Conservation (phyloP, 164 flowering plant species). For the Macadamia integrifolia region DNA sequence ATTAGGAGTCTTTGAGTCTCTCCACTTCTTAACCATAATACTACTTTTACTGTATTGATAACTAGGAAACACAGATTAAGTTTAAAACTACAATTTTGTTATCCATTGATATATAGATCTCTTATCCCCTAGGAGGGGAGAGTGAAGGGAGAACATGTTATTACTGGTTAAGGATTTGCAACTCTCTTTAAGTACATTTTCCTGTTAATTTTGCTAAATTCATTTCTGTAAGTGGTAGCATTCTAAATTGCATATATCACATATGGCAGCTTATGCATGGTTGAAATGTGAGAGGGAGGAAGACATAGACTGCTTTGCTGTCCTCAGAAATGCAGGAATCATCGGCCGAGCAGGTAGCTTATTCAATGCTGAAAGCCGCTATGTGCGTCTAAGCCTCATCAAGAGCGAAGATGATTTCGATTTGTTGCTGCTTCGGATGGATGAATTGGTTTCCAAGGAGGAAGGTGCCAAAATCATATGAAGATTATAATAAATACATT, state of each 20-base stretch:
- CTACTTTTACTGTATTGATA: too few relatives aligned
- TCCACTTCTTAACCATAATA: too few relatives aligned
- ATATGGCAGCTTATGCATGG: constrained; percentile 68
- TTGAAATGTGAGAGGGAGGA: constrained; percentile 60
- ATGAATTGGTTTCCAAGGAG: constrained; percentile 26
- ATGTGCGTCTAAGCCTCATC: constrained; percentile 52
- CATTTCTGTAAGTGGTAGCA: too few relatives aligned
- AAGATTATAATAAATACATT: constrained; percentile 3
- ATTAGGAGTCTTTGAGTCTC: too few relatives aligned
- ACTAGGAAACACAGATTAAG: too few relatives aligned
- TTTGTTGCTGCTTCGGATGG: constrained; percentile 18
- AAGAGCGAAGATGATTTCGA: constrained; percentile 44
- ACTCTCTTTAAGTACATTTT: too few relatives aligned
- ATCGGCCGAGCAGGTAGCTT: constrained; percentile 39
- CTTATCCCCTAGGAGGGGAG: background rate
- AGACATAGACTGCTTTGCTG: constrained; percentile 43
- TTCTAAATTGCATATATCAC: background rate
- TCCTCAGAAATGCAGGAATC: constrained; percentile 40
- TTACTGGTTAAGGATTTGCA: too few relatives aligned
- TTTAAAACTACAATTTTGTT: too few relatives aligned
- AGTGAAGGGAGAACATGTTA: too few relatives aligned
- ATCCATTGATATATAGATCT: background rate
- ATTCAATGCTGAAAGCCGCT: constrained; percentile 34
- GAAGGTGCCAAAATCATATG: constrained; percentile 14
- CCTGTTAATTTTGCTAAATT: too few relatives aligned